phyloP scores from a whole-genome alignment of 2,329 filamentous ascomycete genomes.

The Xylariales sp. region DNA sequence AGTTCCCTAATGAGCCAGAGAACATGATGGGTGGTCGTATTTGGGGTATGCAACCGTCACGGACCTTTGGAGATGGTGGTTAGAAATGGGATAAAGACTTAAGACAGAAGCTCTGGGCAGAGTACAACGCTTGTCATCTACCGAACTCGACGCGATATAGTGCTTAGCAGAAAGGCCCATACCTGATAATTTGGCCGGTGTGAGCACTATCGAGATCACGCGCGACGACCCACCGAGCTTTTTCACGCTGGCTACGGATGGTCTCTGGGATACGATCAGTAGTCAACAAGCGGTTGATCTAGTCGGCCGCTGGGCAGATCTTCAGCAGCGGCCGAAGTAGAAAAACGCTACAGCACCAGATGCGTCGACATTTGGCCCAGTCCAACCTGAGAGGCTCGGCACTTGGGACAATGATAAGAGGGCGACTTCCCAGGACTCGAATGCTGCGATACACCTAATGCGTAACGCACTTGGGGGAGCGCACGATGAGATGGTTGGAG shows the following conservation, averaged over 20 bases:
- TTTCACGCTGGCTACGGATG: conserved; percentile 62
- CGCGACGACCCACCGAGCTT: conserved; percentile 42
- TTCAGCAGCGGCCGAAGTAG: conserved; percentile 18
- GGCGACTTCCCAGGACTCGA: conserved; percentile 74
- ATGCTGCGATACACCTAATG: conserved; percentile 75
- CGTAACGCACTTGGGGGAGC: conserved; percentile 77
- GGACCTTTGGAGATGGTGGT: conserved; percentile 63
- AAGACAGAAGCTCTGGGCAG: conserved; percentile 36
- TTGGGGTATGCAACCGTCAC: conserved; percentile 56
- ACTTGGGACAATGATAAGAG: conserved; percentile 43
- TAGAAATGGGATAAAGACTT: conserved; percentile 61
- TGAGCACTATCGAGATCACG: conserved; percentile 52
- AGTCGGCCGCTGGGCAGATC: conserved; percentile 48
- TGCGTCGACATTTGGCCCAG: conserved; percentile 15
- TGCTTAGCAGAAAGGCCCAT: conserved; percentile 52
- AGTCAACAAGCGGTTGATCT: conserved; percentile 54
- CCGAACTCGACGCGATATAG: conserved; percentile 37
- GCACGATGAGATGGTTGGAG: conserved; percentile 68
- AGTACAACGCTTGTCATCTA: conserved; percentile 40
- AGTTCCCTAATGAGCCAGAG: conserved; percentile 59
- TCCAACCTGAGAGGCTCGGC: conserved; percentile 19
- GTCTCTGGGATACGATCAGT: conserved; percentile 59
- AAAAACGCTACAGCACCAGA: neutral
- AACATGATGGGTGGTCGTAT: conserved; percentile 56
- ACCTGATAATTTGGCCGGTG: conserved; percentile 63